Base-by-base conservation (phyloP, 2,329 filamentous ascomycete species). In the Cordyceps javanica region DNA sequence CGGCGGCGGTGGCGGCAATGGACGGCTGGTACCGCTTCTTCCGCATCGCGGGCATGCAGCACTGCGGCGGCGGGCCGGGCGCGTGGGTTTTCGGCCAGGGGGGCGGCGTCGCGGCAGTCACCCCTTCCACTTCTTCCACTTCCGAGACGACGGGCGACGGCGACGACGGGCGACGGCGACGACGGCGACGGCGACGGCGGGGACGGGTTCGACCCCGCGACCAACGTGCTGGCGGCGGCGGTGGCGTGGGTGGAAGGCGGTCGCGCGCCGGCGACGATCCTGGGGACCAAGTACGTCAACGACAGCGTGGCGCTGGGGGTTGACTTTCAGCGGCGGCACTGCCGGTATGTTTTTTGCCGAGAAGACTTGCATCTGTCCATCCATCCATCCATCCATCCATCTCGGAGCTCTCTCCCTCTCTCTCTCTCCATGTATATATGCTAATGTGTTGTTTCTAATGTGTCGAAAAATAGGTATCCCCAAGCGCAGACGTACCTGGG, bases 1-100 rank as follows among this genome's bases (percentile, higher is more conserved):
- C n/a, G n/a, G n/a, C n/a, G n/a, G n/a, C n/a, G n/a, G n/a, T n/a
- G n/a, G n/a, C 16, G 26, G n/a, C 16, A 55, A 64, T 78, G 5
- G 75, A 78, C 57, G 63, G 67, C 1, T 78, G 77, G 59, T 76
- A 79, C 61, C 73, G 80, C 49, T 77, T 73, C 66, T 83, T 83
- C 70, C 72, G 73, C 32, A 73, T 83, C 60, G 75, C 73, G 5
- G 80, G 80, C 7, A 78, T 81, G 70, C 70, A 66, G 2, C 81
- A 83, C 65, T 83, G 80, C 63, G 61, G 54, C 10, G 74, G 75
- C 6, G 79, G 79, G 4, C 65, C 65, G 14, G 77, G 76, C 1
- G 75, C 76, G 1, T 67, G 56, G 10, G 59, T 60, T 10, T 62
- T 71, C 9, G 68, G 69, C 2, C 66, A 72, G 25, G 55, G 57